Percentiles rank a stretch among this genome's conserved stretches.
Evolutionary conservation across 208 protist species (phyloP).

Genomic region (Hexamita inflata): DNA sequence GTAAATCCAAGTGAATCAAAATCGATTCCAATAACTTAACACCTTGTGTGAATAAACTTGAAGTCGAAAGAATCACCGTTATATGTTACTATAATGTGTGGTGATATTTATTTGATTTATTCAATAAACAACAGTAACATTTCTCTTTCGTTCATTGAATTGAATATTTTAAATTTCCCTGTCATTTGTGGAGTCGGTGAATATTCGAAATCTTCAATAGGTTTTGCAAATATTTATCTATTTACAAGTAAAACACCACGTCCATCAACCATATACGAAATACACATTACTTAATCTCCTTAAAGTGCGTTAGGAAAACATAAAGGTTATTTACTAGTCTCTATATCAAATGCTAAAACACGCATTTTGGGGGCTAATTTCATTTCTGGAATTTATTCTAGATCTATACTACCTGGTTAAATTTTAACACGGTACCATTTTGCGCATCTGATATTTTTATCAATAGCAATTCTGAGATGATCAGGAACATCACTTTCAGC

Average conservation of each 20-base stretch:
- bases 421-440: not conserved
- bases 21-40: constrained; percentile 48
- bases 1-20: constrained; percentile 51
- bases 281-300: constrained; percentile 97
- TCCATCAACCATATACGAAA: constrained; percentile 98
- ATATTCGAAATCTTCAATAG: constrained; percentile 97
- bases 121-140: constrained; percentile 77
- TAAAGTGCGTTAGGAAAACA: constrained; percentile 85
- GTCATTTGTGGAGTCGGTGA: constrained; percentile 87
- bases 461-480: not conserved
- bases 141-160: constrained; percentile 72
- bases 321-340: constrained; percentile 91
- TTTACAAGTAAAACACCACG: constrained; percentile 88
- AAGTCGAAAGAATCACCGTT: constrained; percentile 99
- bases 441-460: not conserved
- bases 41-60: constrained; percentile 86
- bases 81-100: constrained; percentile 94
- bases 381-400: constrained; percentile 2
- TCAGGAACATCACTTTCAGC: not conserved
- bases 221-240: constrained; percentile 79
- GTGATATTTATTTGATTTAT: constrained; percentile 78
- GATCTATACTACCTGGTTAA: not conserved
- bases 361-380: constrained; percentile 17
- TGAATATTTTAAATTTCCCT: constrained; percentile 87
- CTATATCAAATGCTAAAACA: constrained; percentile 73